Base-by-base conservation (phyloP, 2,329 filamentous ascomycete species). In the Aspergillus neoniger region DNA sequence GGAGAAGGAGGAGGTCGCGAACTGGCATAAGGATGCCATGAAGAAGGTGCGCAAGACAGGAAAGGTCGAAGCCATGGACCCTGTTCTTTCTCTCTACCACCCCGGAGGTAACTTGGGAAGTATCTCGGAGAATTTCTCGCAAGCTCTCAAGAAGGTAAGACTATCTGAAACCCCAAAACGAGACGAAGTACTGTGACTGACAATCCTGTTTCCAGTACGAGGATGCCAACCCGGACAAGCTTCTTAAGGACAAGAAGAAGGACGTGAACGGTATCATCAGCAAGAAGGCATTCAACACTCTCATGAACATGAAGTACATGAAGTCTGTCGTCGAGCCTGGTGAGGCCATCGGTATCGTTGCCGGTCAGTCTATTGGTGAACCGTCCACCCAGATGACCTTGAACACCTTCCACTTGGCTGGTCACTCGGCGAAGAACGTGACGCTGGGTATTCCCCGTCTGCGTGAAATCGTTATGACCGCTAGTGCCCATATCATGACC, bases 381-480 rank as follows among this genome's bases (percentile, higher is more conserved):
- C 95, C 96, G 8, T 97, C 93, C 2, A 99, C 95, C 10, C 95
- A 99, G 77, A 99, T 99, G 96, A 99, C 96, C 7, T 82, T 99
- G 58, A 99, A 99, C 80, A 99, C 96, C 28, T 99, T 99, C 86
- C 95, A 99, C 85, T 91, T 99, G 86, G 95, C 95, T 77, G 95
- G 95, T 72, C 94, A 98, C 82, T 93, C 95, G 19, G 90, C 95
- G 30, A 98, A 97, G 83, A 99, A 99, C 85, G 96, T 99, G 73
- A 99, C 95, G 0, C 86, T 97, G 19, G 95, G 95, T 91, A 98
- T 99, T 73, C 95, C 95, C 61, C 92, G 95, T 79, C 85, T 99
- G 19, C 86, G 95, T 80, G 95, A 99, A 84, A 97, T 99, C 70
- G 86, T 99, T 66, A 99, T 99, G 95, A 98, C 95, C 52, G 95